Base-by-base conservation (phyloP, 2,329 filamentous ascomycete genomes). In the Alternaria hordeiaustralica region DNA sequence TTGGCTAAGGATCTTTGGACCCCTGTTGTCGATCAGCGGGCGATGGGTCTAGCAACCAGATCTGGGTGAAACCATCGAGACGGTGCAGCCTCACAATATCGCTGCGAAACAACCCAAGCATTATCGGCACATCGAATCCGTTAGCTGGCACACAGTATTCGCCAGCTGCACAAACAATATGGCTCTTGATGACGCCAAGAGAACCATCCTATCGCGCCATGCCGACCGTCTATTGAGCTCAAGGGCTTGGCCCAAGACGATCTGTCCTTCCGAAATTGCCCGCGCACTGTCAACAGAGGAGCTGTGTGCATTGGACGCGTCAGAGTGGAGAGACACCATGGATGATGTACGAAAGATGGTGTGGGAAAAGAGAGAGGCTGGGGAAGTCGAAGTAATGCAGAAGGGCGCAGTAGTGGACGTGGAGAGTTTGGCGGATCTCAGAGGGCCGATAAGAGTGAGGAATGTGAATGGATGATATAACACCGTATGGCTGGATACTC, bases 181-280 rank as follows among this genome's bases (percentile, higher is more conserved):
- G 74, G 51, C 54, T 28, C 55, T 75, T 21, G 62, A 71, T 21
- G 64, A 69, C 33, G 51, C 59, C 41, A 67, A 75, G 58, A 65
- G 53, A 20, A 44, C 55, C 4, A 61, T 72, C 18, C 55, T 71
- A 55, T 47, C 65, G 21, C 28, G 44, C 30, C 72, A 71, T 68
- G 69, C 79, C 49, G 41, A 69, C 36, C 63, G 61, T 28, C 71
- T 82, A 23, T 70, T 82, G 20, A 59, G 64, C 33, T 53, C 69
- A 10, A 74, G 82, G 41, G 67, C 71, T 18, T 77, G 72, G 54
- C 85, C 84, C 11, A 86, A 86, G 69, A 86, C 85, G 0, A 82
- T 86, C 64, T 87, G 85, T 68, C 85, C 84, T 5, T 86, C 84
- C 13, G 84, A 86, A 73, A 79, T 85, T 43, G 83, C 84, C 2